Conservation (phyloP, 306 rosid species). For the Sesbania bispinosa region DNA sequence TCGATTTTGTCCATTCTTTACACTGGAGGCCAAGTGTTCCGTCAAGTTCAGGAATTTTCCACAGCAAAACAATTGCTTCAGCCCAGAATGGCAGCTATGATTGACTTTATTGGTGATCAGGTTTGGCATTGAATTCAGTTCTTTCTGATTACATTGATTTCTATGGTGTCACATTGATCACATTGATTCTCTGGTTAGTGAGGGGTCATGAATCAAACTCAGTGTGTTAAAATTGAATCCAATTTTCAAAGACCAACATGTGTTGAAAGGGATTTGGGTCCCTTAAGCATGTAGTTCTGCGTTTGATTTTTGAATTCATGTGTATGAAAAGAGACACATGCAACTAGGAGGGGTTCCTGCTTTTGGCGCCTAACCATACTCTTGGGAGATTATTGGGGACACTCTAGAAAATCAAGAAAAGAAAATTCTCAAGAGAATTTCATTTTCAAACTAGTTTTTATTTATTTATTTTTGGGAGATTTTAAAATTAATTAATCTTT, state of each 20-base stretch:
- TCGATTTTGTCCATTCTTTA: slow-evolving; percentile 58
- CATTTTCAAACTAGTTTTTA: not conserved
- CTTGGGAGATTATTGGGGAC: not conserved
- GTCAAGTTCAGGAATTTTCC: slow-evolving; percentile 47
- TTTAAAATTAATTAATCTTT: not conserved
- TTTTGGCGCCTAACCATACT: too few species aligned
- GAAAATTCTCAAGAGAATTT: not conserved
- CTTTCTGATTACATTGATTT: slow-evolving; percentile 6
- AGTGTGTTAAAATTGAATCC: not conserved
- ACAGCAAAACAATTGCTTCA: slow-evolving; percentile 39
- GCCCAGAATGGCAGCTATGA: slow-evolving; percentile 36
- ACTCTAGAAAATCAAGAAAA: not conserved
- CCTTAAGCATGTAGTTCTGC: not conserved
- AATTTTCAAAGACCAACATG: not conserved
- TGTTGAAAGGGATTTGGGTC: not conserved
- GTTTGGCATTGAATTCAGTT: slow-evolving; percentile 25
- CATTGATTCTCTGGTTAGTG: slow-evolving; percentile 8
- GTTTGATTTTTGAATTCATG: not conserved
- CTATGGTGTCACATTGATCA: not conserved
- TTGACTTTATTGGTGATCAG: slow-evolving; percentile 79
- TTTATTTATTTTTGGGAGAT: not conserved
- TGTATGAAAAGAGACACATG: not conserved
- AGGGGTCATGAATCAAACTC: slow-evolving; percentile 6
- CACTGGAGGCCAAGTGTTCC: slow-evolving; percentile 44
- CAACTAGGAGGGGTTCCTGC: not conserved